Base-by-base conservation (phyloP, 2,329 filamentous ascomycete species). In the Emergomyces africanus region DNA sequence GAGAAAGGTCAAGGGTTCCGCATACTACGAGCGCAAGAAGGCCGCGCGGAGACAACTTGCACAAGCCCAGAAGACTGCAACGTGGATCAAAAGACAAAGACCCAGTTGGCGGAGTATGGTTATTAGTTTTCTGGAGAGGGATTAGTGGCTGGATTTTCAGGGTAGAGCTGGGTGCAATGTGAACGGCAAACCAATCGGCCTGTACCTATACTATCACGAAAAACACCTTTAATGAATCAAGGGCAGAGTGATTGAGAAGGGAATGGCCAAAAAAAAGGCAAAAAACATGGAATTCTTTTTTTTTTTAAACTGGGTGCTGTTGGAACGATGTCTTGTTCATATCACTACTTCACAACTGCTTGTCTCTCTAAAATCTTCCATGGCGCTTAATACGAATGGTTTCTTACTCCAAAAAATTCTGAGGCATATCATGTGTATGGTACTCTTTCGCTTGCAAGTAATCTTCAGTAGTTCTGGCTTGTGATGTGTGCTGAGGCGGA, bases 11-110 rank as follows among this genome's bases (percentile, higher is more conserved):
- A 99, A 97, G 90, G 88, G 90, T 75, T 85, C 88, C 71, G 94
- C 94, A 77, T 99, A 96, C 88, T 97, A 97, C 86, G 91, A 95
- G 85, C 90, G 91, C 85, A 99, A 97, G 94, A 96, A 95, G 90
- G 85, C 90, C 70, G 88, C 88, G 71, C 84, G 87, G 77, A 89
- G 88, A 84, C 89, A 95, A 82, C 81, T 96, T 71, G 82, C 86
- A 70, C 89, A 96, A 76, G 91, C 92, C 71, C 88, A 95, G 87
- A 92, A 92, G 87, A 88, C 82, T 78, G 89, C 90, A 86, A 84
- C 76, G 85, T 92, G 78, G 87, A 92, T 80, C 81, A 83, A 76
- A 90, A 94, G 85, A 89, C 87, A 77, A 84, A 86, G 79, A 82
- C 87, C 82, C 86, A 94, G 79, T 87, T 97, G 76, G 88, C 88